Conservation (phyloP, 371 early-diverging fungal genomes). For the Phascolomyces articulosus region DNA sequence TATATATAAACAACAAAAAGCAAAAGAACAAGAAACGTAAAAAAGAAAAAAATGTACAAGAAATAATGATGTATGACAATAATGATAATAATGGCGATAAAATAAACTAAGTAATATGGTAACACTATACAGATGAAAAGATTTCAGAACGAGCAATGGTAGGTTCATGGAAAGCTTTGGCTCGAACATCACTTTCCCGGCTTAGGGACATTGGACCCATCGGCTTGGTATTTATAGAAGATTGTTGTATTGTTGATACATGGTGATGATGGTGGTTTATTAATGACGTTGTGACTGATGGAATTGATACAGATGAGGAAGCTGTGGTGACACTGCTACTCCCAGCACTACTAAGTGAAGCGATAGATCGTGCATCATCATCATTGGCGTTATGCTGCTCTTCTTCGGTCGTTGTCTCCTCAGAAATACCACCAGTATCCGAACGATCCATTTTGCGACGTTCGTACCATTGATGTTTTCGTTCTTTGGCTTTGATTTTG, state of each 20-base stretch:
- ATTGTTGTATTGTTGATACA: not conserved
- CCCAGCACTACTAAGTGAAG: conserved; percentile 2
- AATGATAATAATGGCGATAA: not conserved
- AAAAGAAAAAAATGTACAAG: not conserved
- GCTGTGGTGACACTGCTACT: not conserved
- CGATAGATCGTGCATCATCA: not conserved
- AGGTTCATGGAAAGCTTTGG: not conserved
- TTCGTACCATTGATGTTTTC: conserved; percentile 71
- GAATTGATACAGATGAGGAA: not conserved
- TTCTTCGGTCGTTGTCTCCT: conserved; percentile 11
- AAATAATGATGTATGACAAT: not conserved
- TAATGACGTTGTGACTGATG: not conserved
- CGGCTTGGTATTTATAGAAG: not conserved
- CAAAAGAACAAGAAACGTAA: too few species aligned
- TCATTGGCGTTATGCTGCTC: not conserved
- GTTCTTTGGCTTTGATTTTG: conserved; percentile 58
- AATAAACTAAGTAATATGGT: not conserved
- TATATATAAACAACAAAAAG: not conserved
- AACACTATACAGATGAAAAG: not conserved
- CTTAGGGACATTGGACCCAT: not conserved
- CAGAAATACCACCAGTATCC: conserved; percentile 4
- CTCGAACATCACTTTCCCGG: conserved; percentile 34
- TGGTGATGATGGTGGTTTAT: too few species aligned
- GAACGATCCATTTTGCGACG: conserved; percentile 37
- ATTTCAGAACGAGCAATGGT: not conserved